A percentile compares a stretch with the other conserved stretches of the same genome.
These are phyloP conservation scores for Malassezia japonica DNA, from an alignment of 1,284 basidiomycete species.

Conservation along the genomic window DNA sequence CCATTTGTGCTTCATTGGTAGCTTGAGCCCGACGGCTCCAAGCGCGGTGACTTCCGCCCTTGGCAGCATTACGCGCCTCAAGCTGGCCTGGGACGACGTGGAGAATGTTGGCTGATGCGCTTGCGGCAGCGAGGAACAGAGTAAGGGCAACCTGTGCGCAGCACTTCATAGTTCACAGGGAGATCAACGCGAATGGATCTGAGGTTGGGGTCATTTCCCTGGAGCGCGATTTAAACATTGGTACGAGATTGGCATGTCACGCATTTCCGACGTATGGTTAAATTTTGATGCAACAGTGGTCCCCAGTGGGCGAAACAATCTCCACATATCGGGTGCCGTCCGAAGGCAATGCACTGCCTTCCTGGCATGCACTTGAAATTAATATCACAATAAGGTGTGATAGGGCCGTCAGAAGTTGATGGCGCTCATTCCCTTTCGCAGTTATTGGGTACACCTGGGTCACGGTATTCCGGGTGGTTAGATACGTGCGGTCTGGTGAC, in stretches of 20 bases:
- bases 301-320: conserved; percentile 32
- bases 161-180: background rate
- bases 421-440: no score
- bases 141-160: background rate
- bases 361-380: no score
- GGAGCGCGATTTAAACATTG: conserved; percentile 53
- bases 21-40: background rate
- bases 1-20: conserved; percentile 24
- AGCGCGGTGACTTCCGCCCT: background rate
- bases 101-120: background rate
- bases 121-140: background rate
- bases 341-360: conserved; percentile 49
- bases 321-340: conserved; percentile 17
- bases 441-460: no score
- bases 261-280: conserved; percentile 12
- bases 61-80: background rate
- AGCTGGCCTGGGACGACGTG: background rate
- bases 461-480: no score
- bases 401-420: no score
- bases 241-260: conserved; percentile 16
- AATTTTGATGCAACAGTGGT: conserved; percentile 50
- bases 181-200: conserved; percentile 52
- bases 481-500: no score
- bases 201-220: conserved; percentile 54
- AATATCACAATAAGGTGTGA: no score